A percentile compares a stretch with the other conserved stretches of the same genome.
phyloP scores from a whole-genome alignment of 2,329 filamentous ascomycete genomes.

The Neocatenulostroma microsporum region DNA sequence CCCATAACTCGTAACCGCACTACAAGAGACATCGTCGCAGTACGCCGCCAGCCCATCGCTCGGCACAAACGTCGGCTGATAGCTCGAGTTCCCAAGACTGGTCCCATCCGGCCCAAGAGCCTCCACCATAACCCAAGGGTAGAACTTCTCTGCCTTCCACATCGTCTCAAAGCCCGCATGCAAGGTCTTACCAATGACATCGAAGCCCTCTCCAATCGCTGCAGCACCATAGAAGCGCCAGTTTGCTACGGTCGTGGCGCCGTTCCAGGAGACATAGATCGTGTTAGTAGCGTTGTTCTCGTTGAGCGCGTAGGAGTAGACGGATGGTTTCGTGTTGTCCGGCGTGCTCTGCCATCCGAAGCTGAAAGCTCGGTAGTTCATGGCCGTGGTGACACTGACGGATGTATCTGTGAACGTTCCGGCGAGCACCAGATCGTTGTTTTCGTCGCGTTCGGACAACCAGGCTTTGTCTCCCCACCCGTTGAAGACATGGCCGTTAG shows the following conservation, averaged over 20 bases:
- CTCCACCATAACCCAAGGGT: conserved; percentile 18
- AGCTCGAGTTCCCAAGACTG: conserved; percentile 20
- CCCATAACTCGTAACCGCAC: conserved; percentile 1
- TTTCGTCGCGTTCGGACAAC: conserved; percentile 32
- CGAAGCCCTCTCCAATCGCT: conserved; percentile 12
- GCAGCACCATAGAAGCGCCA: conserved; percentile 41
- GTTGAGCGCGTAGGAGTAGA: conserved; percentile 26
- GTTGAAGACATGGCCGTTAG: conserved; percentile 45
- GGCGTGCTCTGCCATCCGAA: conserved; percentile 36
- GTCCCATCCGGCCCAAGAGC: conserved; percentile 15
- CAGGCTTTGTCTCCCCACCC: conserved; percentile 43
- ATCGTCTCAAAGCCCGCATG: conserved; percentile 19
- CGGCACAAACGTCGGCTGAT: conserved; percentile 15
- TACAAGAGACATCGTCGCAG: background rate
- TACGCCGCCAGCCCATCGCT: background rate
- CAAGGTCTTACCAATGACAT: conserved; percentile 8
- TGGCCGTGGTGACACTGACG: conserved; percentile 22
- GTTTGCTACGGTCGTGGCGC: conserved; percentile 34
- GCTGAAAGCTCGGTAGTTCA: conserved; percentile 47
- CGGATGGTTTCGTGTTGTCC: conserved; percentile 29
- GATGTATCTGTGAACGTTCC: conserved; percentile 34
- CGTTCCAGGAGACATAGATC: conserved; percentile 46
- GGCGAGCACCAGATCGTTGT: conserved; percentile 44
- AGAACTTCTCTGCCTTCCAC: conserved; percentile 11
- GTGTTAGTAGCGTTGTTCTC: conserved; percentile 17